These are phyloP conservation scores for Albatrellus sp. DNA, from an alignment of 1,284 basidiomycete species.

Conservation along the genomic window DNA sequence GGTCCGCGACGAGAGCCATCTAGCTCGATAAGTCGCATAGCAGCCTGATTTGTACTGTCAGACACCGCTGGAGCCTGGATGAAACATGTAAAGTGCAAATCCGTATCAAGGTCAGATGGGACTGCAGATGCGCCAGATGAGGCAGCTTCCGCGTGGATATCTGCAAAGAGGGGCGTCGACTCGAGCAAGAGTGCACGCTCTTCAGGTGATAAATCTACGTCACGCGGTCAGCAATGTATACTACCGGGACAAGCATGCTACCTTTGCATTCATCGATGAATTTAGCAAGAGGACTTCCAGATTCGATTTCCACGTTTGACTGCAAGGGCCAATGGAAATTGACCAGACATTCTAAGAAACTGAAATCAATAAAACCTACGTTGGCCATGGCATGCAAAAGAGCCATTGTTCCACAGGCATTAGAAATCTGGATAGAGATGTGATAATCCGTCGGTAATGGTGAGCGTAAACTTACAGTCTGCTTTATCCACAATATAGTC, in stretches of 20 bases:
- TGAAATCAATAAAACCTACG: slow-evolving; percentile 24
- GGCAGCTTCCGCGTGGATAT: slow-evolving; percentile 64
- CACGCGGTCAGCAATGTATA: slow-evolving; percentile 9
- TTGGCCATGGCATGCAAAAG: slow-evolving; percentile 74
- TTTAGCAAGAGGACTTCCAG: slow-evolving; percentile 43
- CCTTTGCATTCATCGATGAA: slow-evolving; percentile 58
- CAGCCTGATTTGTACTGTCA: slow-evolving; percentile 15
- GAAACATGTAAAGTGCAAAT: slow-evolving; percentile 81
- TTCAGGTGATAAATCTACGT: slow-evolving; percentile 46
- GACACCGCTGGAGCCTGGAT: slow-evolving; percentile 46
- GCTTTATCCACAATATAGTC: slow-evolving; percentile 64
- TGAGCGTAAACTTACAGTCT: slow-evolving; percentile 40
- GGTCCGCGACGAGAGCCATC: slow-evolving; percentile 71
- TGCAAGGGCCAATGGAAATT: slow-evolving; percentile 15
- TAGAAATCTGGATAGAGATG: slow-evolving; percentile 47
- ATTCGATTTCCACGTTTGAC: slow-evolving; percentile 43
- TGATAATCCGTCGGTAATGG: background rate
- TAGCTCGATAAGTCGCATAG: slow-evolving; percentile 59
- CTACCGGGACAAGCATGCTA: slow-evolving; percentile 12
- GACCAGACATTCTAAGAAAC: background rate
- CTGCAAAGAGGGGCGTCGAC: slow-evolving; percentile 61
- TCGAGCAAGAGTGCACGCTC: slow-evolving; percentile 69
- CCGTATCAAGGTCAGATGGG: slow-evolving; percentile 42
- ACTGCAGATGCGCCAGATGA: slow-evolving; percentile 55
- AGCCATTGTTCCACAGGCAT: slow-evolving; percentile 86